Percentiles rank a stretch among this genome's conserved stretches.
These are phyloP conservation scores for Backusella tuberculispora DNA, from an alignment of 192 early-diverging fungal genomes.

Conservation along the genomic window DNA sequence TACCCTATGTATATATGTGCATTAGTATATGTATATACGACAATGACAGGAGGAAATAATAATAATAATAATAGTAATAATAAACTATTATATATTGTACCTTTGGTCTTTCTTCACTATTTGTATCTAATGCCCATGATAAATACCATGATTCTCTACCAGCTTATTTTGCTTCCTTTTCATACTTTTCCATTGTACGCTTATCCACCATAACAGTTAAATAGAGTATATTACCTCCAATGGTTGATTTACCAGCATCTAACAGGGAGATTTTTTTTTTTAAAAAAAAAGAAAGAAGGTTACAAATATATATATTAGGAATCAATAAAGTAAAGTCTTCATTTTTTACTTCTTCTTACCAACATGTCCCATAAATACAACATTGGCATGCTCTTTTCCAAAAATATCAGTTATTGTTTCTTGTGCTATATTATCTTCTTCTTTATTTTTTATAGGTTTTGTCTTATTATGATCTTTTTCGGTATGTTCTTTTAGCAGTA, in stretches of 20 bases:
- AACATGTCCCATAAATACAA: conserved; percentile 99
- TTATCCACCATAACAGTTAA: conserved; percentile 98
- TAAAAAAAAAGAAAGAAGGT: background rate
- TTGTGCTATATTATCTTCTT: background rate
- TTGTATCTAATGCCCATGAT: conserved; percentile 97
- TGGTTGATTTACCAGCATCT: conserved; percentile 95
- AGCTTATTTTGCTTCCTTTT: conserved; percentile 95
- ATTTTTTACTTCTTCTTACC: conserved; percentile 51
- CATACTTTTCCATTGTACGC: conserved; percentile 98
- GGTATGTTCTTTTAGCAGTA: too few relatives aligned
- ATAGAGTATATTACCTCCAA: conserved; percentile 95
- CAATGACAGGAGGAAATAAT: too few relatives aligned
- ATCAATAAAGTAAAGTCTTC: background rate
- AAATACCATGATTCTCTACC: conserved; percentile 98
- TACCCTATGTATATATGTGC: conserved; percentile 61
- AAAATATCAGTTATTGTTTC: conserved; percentile 55
- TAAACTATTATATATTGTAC: conserved; percentile 26
- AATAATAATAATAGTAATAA: too few relatives aligned
- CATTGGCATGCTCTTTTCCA: conserved; percentile 93
- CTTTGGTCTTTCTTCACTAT: conserved; percentile 94
- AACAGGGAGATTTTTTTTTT: background rate
- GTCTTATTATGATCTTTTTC: background rate
- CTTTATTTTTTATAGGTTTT: background rate
- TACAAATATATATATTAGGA: too few relatives aligned
- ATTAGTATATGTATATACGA: background rate